Conservation (phyloP, 345 rosid genomes). For the Cardamine occulta region DNA sequence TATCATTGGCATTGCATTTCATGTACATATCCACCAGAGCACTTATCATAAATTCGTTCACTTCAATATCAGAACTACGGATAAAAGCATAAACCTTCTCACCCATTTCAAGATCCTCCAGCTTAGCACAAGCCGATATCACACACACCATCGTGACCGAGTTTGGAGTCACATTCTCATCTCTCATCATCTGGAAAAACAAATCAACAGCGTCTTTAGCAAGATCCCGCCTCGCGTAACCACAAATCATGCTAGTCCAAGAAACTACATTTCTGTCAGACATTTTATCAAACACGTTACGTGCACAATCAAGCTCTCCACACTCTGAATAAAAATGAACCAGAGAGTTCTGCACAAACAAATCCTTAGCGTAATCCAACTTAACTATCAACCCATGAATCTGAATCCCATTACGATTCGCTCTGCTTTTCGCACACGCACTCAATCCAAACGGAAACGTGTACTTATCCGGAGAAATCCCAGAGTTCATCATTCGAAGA, state of each 20-base stretch:
- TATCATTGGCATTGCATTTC: constrained; percentile 62
- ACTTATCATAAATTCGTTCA: constrained; percentile 54
- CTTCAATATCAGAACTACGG: constrained; percentile 44
- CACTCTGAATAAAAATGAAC: constrained; percentile 64
- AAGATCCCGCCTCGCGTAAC: constrained; percentile 51
- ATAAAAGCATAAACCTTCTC: constrained; percentile 56
- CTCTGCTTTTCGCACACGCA: constrained; percentile 56
- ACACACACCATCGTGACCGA: constrained; percentile 64
- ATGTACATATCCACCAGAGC: constrained; percentile 76
- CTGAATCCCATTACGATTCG: constrained; percentile 52
- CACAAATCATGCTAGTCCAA: constrained; percentile 78
- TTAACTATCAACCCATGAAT: constrained; percentile 56
- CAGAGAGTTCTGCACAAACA: constrained; percentile 61
- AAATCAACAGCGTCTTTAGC: constrained; percentile 59
- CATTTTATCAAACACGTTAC: constrained; percentile 68
- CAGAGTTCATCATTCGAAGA: constrained; percentile 47
- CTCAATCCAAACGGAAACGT: constrained; percentile 66
- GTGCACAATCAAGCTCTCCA: constrained; percentile 51
- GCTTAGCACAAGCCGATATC: constrained; percentile 65
- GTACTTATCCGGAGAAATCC: constrained; percentile 58
- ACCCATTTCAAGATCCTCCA: constrained; percentile 56
- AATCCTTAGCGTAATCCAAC: constrained; percentile 52
- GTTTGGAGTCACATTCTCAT: constrained; percentile 51
- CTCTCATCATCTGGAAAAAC: constrained; percentile 59
- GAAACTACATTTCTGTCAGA: constrained; percentile 62